Base-by-base conservation (phyloP, 2,329 filamentous ascomycete species). In the Botrytis fabae region DNA sequence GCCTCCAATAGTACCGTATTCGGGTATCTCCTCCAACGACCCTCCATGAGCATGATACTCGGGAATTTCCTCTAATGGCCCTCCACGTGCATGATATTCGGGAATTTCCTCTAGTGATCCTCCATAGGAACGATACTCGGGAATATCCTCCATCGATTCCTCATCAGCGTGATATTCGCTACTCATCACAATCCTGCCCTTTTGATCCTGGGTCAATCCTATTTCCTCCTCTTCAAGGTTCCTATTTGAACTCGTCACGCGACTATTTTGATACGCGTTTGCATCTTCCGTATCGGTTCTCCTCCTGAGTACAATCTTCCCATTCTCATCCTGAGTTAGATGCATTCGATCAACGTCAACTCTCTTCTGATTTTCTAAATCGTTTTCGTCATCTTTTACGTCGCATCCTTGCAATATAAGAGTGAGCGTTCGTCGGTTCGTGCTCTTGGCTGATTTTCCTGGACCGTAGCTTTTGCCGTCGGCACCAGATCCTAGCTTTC, bases 281-380 rank as follows among this genome's bases (percentile, higher is more conserved):
- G n/a, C 25, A 22, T 22, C 48, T 0, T 28, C 48, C 4, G 35
- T 16, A 14, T 65, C 63, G 6, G 6, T 40, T 69, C 10, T 44
- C 22, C 65, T 69, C 12, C 48, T 28, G 4, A 51, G 22, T 25
- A 69, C 65, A 10, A 69, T 59, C 18, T 32, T 69, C 22, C 65
- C 65, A 32, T 69, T 42, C 48, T 69, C 65, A 28, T 69, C 48
- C 22, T 69, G 65, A 6, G 51, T 69, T 4, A 69, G 20, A 38
- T 69, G 48, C 65, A 69, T 57, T 57, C 65, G 25, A 57, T 69
- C 48, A 6, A 69, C 48, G 2, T 69, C 65, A 1, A 42, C 35
- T 59, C 38, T 42, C 54, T 42, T 32, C 48, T 32, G 40, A 38
- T 44, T 20, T 20, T 28, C 81, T 5, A 14, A 10, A 38, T 57